phyloP scores from a whole-genome alignment of 352 stramenopile species.

The Elongisporangium senticosum region DNA sequence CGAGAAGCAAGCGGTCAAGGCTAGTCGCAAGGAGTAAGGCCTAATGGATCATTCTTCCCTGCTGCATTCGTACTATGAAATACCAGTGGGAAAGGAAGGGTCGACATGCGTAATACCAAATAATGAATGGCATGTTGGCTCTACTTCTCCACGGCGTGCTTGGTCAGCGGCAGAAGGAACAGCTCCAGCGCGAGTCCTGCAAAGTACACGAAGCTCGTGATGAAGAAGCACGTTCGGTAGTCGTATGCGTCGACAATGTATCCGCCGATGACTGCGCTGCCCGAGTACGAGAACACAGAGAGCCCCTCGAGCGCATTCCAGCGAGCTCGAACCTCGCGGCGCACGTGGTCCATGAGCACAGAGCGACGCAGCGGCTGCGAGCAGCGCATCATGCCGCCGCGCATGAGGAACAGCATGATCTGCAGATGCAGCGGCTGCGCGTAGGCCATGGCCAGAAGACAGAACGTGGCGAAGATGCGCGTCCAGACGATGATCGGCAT shows the following conservation, averaged over 20 bases:
- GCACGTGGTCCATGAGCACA: slow-evolving; percentile 19
- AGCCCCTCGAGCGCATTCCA: slow-evolving; percentile 26
- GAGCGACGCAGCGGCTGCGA: slow-evolving; percentile 17
- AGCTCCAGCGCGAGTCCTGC: slow-evolving; percentile 14
- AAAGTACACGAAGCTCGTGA: slow-evolving; percentile 25
- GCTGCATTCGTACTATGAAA: too few species aligned
- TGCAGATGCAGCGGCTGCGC: slow-evolving; percentile 10
- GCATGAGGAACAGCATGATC: slow-evolving; percentile 14
- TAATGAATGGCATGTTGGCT: neutral
- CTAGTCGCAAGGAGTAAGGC: too few species aligned
- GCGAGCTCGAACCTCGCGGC: slow-evolving; percentile 13
- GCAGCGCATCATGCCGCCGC: slow-evolving; percentile 19
- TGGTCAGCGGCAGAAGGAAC: slow-evolving; percentile 6
- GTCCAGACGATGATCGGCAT: slow-evolving; percentile 17
- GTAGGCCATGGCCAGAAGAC: slow-evolving; percentile 16
- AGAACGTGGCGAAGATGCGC: slow-evolving; percentile 13
- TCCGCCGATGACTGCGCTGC: slow-evolving; percentile 22
- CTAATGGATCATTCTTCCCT: neutral
- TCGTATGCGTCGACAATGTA: slow-evolving; percentile 23
- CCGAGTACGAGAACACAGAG: slow-evolving; percentile 24
- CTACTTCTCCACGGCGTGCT: slow-evolving; percentile 14
- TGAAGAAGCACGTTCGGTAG: slow-evolving; percentile 30
- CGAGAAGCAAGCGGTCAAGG: slow-evolving; percentile 22
- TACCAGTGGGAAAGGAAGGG: too few species aligned
- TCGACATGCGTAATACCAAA: neutral